Base-by-base conservation (phyloP, 2,329 filamentous ascomycete species). In the Ophiocordyceps camponoti-rufipedis region DNA sequence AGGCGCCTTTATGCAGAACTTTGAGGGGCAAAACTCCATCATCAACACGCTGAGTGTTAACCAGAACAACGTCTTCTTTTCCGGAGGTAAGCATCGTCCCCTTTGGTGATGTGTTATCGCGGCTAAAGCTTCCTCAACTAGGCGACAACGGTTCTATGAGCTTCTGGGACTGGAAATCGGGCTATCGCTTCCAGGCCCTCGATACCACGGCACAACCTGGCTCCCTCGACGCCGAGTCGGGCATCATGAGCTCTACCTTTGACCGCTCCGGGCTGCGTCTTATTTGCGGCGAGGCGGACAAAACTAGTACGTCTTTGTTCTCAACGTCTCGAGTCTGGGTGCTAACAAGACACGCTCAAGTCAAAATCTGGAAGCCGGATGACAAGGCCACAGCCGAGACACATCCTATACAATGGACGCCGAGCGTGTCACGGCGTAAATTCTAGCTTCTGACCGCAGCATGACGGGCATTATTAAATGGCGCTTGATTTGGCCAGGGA, bases 111-210 rank as follows among this genome's bases (percentile, higher is more conserved):
- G 23, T 41, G 19, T 18, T 11, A 11, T 44, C n/a, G 16, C 9
- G 32, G 31, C 32, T 44, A 31, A 33, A 19, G 31, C 31, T 8
- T 16, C 13, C 19, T 13, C 11, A 14, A 33, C n/a, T 44, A 67
- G 65, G 81, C 42, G 91, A 98, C 58, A 95, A 98, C 55, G 91
- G 93, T 39, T 93, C 85, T 33, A 91, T 96, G 70, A 85, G 79
- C 53, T 98, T 98, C 69, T 98, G 88, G 84, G 93, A 98, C 61
- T 98, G 91, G 91, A 96, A 96, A 66, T 84, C 87, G 0, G 91
- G 93, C 0, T 78, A 98, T 59, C 75, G 83, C 43, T 98, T 91
- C 67, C 91, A 98, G 64, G 75, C 78, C 9, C 72, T 89, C 12
- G 88, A 98, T 54, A 94, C 85, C 4, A 85, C 85, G 8, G 91